Evolutionary conservation across 768 basidiomycete species (phyloP).

Genomic region (Tricholoma sp.): DNA sequence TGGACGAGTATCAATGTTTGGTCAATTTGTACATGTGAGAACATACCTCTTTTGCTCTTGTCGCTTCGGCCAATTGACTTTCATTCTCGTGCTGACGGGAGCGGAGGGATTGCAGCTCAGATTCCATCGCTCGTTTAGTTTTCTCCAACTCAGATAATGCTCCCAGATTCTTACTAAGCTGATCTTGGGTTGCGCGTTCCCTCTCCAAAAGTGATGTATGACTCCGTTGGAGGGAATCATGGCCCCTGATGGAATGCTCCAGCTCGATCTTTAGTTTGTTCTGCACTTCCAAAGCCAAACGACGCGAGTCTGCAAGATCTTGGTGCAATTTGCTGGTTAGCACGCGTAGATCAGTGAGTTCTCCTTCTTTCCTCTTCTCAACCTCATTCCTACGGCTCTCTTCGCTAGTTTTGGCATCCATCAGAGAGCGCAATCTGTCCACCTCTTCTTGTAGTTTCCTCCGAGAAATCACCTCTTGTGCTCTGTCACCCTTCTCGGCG

Average conservation of each 20-base stretch:
- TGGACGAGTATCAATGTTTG: background rate
- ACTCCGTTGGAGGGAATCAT: conserved; percentile 51
- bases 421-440: conserved; percentile 77
- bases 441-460: conserved; percentile 74
- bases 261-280: conserved; percentile 74
- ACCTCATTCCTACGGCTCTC: conserved; percentile 80
- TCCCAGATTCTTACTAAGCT: conserved; percentile 43
- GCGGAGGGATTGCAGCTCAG: conserved; percentile 67
- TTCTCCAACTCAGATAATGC: conserved; percentile 60
- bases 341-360: conserved; percentile 65
- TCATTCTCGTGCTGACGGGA: conserved; percentile 67
- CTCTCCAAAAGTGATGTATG: conserved; percentile 62
- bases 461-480: conserved; percentile 40
- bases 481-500: conserved; percentile 50
- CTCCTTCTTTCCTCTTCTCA: conserved; percentile 82
- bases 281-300: conserved; percentile 55
- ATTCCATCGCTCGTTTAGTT: conserved; percentile 59
- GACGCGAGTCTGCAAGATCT: conserved; percentile 63
- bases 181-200: conserved; percentile 47
- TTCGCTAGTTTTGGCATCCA: conserved; percentile 83
- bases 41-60: conserved; percentile 71
- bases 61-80: conserved; percentile 52
- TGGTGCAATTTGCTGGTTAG: conserved; percentile 58
- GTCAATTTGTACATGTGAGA: conserved; percentile 1
- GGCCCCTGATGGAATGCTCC: conserved; percentile 57